A percentile compares a stretch with the other conserved stretches of the same genome.
Evolutionary conservation across 352 stramenopile genomes (phyloP).

Genomic region (Phytophthora agathidicida): DNA sequence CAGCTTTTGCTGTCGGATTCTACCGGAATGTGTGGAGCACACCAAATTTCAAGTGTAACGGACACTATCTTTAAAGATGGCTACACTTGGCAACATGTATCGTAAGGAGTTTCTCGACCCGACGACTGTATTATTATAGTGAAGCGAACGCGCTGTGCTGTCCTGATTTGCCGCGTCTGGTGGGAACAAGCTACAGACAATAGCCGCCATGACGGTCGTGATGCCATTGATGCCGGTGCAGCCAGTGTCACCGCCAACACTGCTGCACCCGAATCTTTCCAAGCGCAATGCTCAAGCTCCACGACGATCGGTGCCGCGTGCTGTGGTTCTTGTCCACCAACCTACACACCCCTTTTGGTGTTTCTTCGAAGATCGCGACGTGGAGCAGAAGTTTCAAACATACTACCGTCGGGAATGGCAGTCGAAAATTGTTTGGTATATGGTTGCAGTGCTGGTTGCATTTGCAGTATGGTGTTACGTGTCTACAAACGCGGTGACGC

Average conservation of each 20-base stretch:
- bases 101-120: slow-evolving; percentile 13
- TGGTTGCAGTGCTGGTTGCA: slow-evolving; percentile 35
- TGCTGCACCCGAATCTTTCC: slow-evolving; percentile 8
- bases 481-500: slow-evolving; percentile 21
- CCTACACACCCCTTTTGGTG: slow-evolving; percentile 48
- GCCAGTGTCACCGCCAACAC: neutral
- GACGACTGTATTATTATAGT: slow-evolving; percentile 20
- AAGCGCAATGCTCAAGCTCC: slow-evolving; percentile 44
- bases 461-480: slow-evolving; percentile 33
- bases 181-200: too few relatives aligned
- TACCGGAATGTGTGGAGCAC: too few relatives aligned
- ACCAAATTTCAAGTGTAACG: too few relatives aligned
- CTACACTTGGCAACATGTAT: too few relatives aligned
- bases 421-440: slow-evolving; percentile 31
- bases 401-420: slow-evolving; percentile 61
- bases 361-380: slow-evolving; percentile 57
- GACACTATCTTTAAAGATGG: too few relatives aligned
- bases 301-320: slow-evolving; percentile 28
- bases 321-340: slow-evolving; percentile 44
- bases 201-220: slow-evolving; percentile 22
- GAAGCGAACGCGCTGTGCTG: neutral
- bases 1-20: slow-evolving; percentile 4
- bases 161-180: too few relatives aligned
- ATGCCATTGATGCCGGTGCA: slow-evolving; percentile 25
- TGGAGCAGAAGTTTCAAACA: slow-evolving; percentile 69